These are phyloP conservation scores for Lactifluus rugatus DNA, from an alignment of 768 basidiomycete species.

Conservation along the genomic window DNA sequence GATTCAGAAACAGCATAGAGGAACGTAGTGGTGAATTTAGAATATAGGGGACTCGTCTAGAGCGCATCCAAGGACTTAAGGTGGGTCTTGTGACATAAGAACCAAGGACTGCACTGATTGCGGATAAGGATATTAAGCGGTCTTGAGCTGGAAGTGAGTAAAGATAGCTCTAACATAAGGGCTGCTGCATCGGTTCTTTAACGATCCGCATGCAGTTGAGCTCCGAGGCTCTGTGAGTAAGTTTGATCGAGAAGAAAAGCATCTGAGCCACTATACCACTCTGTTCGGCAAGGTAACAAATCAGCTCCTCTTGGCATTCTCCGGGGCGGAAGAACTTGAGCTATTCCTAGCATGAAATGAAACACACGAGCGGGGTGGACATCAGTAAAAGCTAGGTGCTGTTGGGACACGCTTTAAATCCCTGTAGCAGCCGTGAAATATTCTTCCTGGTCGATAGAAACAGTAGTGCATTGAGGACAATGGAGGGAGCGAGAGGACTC, in stretches of 20 bases:
- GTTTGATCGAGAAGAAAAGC: too few species aligned
- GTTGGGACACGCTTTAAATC: not conserved
- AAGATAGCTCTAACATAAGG: not conserved
- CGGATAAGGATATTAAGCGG: not conserved
- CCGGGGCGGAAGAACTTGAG: not conserved
- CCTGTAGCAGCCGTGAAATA: not conserved
- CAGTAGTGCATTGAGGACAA: not conserved
- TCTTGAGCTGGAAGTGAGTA: not conserved
- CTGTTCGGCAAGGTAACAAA: not conserved
- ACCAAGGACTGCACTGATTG: too few species aligned
- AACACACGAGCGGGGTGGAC: not conserved
- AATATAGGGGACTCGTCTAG: too few species aligned
- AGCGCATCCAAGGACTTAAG: too few species aligned
- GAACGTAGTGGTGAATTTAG: not conserved
- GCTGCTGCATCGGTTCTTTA: too few species aligned
- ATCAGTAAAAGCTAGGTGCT: not conserved
- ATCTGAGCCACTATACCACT: not conserved
- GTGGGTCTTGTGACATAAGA: too few species aligned
- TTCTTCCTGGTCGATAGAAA: not conserved
- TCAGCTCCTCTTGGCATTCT: not conserved
- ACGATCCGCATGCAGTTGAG: too few species aligned
- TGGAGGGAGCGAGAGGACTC: too few species aligned
- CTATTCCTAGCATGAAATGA: not conserved
- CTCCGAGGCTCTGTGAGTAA: too few species aligned
- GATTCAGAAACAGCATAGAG: too few species aligned